Conservation (phyloP, 441 rosid species). For the Biscutella laevigata region DNA sequence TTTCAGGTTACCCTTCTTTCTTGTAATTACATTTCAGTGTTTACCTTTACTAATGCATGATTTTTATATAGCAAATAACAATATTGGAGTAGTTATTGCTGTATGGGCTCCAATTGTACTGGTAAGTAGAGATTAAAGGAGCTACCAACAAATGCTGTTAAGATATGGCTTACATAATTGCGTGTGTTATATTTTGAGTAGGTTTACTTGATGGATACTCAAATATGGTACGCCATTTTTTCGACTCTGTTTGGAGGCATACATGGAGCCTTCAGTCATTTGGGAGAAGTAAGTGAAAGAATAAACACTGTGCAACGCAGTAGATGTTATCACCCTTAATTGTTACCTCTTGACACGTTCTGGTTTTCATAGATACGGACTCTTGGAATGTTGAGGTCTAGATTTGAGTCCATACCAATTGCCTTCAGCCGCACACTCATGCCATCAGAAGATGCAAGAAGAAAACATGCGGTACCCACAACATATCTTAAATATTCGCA, state of each 20-base stretch:
- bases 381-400: conserved; percentile 87
- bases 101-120: conserved; percentile 90
- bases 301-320: not conserved
- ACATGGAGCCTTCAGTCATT: conserved; percentile 91
- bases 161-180: conserved; percentile 8
- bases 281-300: conserved; percentile 75
- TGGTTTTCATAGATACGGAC: conserved; percentile 65
- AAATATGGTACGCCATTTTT: conserved; percentile 95
- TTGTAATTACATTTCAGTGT: not conserved
- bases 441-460: conserved; percentile 35
- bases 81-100: conserved; percentile 77
- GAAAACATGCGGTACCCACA: conserved; percentile 36
- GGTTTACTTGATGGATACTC: conserved; percentile 93
- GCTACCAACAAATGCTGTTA: not conserved
- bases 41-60: conserved; percentile 20
- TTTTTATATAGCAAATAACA: conserved; percentile 47
- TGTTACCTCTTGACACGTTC: conserved; percentile 8
- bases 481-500: too few species aligned
- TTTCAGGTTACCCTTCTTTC: not conserved
- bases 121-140: conserved; percentile 42
- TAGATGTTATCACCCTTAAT: not conserved
- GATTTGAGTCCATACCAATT: conserved; percentile 65
- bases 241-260: conserved; percentile 94
- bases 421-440: conserved; percentile 58
- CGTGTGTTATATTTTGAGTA: conserved; percentile 26